A percentile compares a stretch with the other conserved stretches of the same genome.
Evolutionary conservation across 495 filamentous ascomycete species (phyloP).

Genomic region (Mytilinidion resinicola): DNA sequence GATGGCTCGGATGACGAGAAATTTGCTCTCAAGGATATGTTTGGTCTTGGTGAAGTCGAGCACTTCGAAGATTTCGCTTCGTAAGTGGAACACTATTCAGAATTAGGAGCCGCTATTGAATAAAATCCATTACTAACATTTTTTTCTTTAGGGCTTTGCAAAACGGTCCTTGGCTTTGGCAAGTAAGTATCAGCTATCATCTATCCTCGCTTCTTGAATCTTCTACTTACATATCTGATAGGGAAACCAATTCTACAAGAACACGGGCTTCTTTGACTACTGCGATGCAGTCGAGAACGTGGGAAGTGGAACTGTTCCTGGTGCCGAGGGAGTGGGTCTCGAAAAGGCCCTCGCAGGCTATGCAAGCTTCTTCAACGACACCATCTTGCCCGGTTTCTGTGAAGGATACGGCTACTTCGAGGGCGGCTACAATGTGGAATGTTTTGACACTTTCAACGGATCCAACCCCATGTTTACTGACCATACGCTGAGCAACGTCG

Average conservation of each 20-base stretch:
- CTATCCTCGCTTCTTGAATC: not conserved
- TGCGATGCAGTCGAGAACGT: conserved; percentile 46
- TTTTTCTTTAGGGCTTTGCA: conserved; percentile 41
- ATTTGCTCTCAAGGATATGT: conserved; percentile 50
- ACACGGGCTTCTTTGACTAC: conserved; percentile 49
- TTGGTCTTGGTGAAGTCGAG: conserved; percentile 48
- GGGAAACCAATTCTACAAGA: conserved; percentile 38
- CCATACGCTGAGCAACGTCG: conserved; percentile 42
- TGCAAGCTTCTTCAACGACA: conserved; percentile 46
- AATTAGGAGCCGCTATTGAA: no score
- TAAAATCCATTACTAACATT: no score
- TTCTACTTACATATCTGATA: conserved; percentile 19
- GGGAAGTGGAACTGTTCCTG: conserved; percentile 32
- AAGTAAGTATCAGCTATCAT: not conserved
- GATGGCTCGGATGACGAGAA: conserved; percentile 43
- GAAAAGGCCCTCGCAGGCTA: conserved; percentile 50
- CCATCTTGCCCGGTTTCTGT: conserved; percentile 44
- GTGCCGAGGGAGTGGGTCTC: conserved; percentile 47
- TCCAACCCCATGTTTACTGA: conserved; percentile 54
- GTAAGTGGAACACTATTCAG: not conserved
- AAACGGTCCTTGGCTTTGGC: conserved; percentile 55
- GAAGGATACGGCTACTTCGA: conserved; percentile 46
- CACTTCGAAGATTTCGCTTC: conserved; percentile 54
- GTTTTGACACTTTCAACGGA: conserved; percentile 53
- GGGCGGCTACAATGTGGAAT: conserved; percentile 43